Base-by-base conservation (phyloP, 2,329 filamentous ascomycete genomes). In the Epichloe gansuensis region DNA sequence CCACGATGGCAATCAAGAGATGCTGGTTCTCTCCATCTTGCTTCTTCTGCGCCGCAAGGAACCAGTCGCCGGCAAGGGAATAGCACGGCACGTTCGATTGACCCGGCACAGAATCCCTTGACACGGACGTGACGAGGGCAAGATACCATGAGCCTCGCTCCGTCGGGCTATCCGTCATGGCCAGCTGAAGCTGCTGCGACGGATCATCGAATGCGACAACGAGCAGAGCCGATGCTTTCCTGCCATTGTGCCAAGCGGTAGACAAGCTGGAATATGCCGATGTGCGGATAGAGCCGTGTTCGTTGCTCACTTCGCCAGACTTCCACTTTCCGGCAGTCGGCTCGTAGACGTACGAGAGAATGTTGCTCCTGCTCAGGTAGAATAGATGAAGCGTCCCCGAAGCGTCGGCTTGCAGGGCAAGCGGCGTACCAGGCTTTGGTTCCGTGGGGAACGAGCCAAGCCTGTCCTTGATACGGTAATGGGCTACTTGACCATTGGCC, bases 31-130 rank as follows among this genome's bases (percentile, higher is more conserved):
- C 38, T 9, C 31, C 46, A 3, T 39, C 47, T 8, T 52, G 39
- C 3, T 27, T 8, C 5, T 49, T 34, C 4, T n/a, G 42, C 6
- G 7, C 36, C 4, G 13, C 17, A 4, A 38, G 40, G 4, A 45
- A 50, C 58, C 57, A 58, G 39, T 58, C 56, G 15, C 56, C 59
- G 2, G 56, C 55, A 12, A 60, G 48, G 3, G 59, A 54, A 42
- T 58, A 58, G 5, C 54, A 55, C 8, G 57, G 45, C 9, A 44
- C 5, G 9, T 54, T 56, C 23, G 55, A 56, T 34, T 54, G 44
- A 0, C 57, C 59, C 1, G 57, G 38, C 0, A 50, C 50, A 13
- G 54, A 43, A 1, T 41, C n/a, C 11, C 42, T 41, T 9, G 51
- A 27, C 25, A 60, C 48, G 4, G 53, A 39, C 13, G 50, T 49